These are phyloP conservation scores for Porcisia hertigi DNA, from an alignment of 208 protist genomes.

Conservation along the genomic window DNA sequence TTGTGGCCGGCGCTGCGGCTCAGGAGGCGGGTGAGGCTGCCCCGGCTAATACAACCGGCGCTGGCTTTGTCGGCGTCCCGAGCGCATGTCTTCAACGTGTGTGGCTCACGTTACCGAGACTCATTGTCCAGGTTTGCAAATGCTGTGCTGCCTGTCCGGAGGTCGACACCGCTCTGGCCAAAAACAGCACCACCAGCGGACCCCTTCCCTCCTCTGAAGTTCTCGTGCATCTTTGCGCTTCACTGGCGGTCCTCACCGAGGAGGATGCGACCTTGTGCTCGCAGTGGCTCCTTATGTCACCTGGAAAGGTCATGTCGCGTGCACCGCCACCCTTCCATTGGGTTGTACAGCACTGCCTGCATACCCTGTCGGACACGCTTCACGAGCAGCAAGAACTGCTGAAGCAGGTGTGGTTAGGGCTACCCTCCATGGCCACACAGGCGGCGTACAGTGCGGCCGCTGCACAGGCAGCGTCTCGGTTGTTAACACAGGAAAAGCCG, in stretches of 20 bases:
- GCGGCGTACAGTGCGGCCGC: not conserved
- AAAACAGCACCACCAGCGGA: not conserved
- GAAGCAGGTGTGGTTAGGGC: conserved; percentile 24
- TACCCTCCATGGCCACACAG: not conserved
- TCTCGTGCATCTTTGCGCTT: conserved; percentile 12
- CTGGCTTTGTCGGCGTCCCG: not conserved
- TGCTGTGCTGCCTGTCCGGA: not conserved
- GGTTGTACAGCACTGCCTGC: conserved; percentile 34
- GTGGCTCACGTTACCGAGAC: conserved; percentile 37
- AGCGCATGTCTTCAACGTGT: conserved; percentile 34
- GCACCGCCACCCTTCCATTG: conserved; percentile 32
- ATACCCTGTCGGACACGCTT: conserved; percentile 21
- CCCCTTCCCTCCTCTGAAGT: conserved; percentile 14
- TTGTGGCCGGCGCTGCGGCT: conserved; percentile 20
- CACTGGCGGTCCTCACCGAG: conserved; percentile 12
- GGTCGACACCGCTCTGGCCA: not conserved
- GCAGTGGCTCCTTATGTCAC: conserved; percentile 27
- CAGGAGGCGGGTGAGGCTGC: not conserved
- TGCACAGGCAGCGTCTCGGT: conserved; percentile 12
- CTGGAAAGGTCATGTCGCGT: conserved; percentile 24
- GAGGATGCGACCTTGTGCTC: conserved; percentile 6
- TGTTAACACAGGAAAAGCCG: conserved; percentile 3
- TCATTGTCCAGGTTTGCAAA: conserved; percentile 40
- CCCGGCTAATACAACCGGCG: not conserved
- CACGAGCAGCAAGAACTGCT: conserved; percentile 16